Evolutionary conservation across 2,329 filamentous ascomycete genomes (phyloP).

Genomic region (Fusarium torreyae): DNA sequence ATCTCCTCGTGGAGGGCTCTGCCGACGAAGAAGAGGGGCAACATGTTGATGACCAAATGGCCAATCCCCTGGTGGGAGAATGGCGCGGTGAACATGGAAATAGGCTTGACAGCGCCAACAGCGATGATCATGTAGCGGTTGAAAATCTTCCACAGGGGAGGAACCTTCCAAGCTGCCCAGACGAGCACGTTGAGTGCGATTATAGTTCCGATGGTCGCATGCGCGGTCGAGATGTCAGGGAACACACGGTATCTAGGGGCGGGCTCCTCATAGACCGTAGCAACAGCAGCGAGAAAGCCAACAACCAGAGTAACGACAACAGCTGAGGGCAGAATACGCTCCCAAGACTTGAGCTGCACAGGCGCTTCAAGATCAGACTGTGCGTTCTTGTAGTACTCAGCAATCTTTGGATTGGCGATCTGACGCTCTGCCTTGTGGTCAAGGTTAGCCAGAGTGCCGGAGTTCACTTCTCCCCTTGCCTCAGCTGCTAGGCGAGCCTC

Average conservation of each 20-base stretch:
- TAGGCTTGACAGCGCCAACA: constrained; percentile 74
- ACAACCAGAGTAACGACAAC: constrained; percentile 63
- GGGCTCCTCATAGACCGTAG: constrained; percentile 69
- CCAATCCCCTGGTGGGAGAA: constrained; percentile 77
- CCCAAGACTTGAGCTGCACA: constrained; percentile 65
- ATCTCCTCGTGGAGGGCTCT: constrained; percentile 78
- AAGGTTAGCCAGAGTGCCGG: constrained; percentile 61
- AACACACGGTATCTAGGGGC: constrained; percentile 67
- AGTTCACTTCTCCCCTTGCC: constrained; percentile 55
- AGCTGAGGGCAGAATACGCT: constrained; percentile 70
- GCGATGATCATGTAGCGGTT: constrained; percentile 79
- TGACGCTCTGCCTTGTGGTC: constrained; percentile 56
- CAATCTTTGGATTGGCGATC: constrained; percentile 57
- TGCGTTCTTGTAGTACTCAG: constrained; percentile 61
- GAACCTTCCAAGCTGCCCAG: constrained; percentile 73
- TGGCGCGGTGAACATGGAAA: constrained; percentile 73
- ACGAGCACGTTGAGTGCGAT: constrained; percentile 72
- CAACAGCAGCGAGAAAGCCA: constrained; percentile 60
- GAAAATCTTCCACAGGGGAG: constrained; percentile 74
- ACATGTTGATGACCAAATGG: constrained; percentile 77
- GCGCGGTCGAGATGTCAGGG: constrained; percentile 72
- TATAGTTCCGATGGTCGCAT: constrained; percentile 75
- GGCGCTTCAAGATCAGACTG: constrained; percentile 66
- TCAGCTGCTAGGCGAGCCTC: constrained; percentile 60
- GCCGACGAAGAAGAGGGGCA: constrained; percentile 76